These are phyloP conservation scores for Zygotorulaspora chibaensis DNA, from an alignment of 805 yeast species.

Conservation along the genomic window DNA sequence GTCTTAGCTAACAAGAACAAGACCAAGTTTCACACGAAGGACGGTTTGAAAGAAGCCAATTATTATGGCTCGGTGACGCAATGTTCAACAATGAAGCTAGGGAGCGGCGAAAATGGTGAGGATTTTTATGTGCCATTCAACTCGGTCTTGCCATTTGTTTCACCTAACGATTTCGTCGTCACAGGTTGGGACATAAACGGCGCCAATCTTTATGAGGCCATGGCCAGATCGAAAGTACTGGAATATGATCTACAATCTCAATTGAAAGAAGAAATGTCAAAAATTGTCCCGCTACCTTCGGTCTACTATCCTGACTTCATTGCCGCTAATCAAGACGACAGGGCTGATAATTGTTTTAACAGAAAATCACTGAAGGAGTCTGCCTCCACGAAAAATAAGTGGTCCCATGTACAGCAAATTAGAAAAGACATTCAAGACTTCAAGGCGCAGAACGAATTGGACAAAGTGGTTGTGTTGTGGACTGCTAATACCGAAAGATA, in stretches of 20 bases:
- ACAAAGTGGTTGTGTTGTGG: conserved; percentile 89
- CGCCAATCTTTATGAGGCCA: conserved; percentile 66
- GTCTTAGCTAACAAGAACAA: conserved; percentile 79
- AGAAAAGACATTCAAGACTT: conserved; percentile 79
- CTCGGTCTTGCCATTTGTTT: conserved; percentile 78
- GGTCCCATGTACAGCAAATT: conserved; percentile 85
- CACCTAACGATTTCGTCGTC: conserved; percentile 84
- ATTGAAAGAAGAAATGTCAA: conserved; percentile 58
- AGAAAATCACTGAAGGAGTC: conserved; percentile 39
- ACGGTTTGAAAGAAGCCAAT: conserved; percentile 71
- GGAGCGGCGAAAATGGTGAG: conserved; percentile 74
- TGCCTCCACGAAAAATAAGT: conserved; percentile 57
- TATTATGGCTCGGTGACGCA: conserved; percentile 95
- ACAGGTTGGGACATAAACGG: conserved; percentile 94
- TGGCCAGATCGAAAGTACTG: conserved; percentile 80
- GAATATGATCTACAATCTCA: conserved; percentile 80
- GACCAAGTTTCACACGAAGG: conserved; percentile 71
- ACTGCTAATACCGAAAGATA: conserved; percentile 97
- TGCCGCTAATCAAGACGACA: conserved; percentile 87
- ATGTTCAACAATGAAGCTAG: conserved; percentile 82
- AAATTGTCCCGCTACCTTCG: conserved; percentile 70
- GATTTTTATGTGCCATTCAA: conserved; percentile 93
- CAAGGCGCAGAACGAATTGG: conserved; percentile 66
- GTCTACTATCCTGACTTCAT: conserved; percentile 94
- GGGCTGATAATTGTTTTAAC: conserved; percentile 84